A percentile compares a stretch with the other conserved stretches of the same genome.
Conservation (phyloP, 345 rosid genomes). For the Lagerstroemia speciosa region DNA sequence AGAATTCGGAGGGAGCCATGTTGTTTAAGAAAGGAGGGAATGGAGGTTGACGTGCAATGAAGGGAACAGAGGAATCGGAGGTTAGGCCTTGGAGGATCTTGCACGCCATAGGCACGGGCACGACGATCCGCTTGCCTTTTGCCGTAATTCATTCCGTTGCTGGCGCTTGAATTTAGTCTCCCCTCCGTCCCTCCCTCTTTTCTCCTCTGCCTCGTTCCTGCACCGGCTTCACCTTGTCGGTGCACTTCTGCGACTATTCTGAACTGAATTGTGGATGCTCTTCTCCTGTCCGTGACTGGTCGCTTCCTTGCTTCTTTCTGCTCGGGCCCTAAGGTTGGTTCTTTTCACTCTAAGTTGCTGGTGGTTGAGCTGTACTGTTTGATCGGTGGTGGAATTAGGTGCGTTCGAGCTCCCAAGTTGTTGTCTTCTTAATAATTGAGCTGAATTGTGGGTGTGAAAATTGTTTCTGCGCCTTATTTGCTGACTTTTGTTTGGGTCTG, state of each 20-base stretch:
- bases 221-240: conserved; percentile 4
- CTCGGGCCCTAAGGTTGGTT: background rate
- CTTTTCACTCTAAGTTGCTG: background rate
- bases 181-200: conserved; percentile 9
- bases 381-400: conserved; percentile 4
- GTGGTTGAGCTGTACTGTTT: background rate
- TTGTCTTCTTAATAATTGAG: conserved; percentile 5
- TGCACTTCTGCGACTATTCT: background rate
- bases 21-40: conserved; percentile 6
- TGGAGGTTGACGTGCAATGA: conserved; percentile 51
- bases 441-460: background rate
- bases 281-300: background rate
- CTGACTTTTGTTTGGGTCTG: background rate
- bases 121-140: conserved; percentile 38
- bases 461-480: conserved; percentile 4
- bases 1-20: background rate
- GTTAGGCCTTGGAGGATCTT: conserved; percentile 27
- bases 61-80: conserved; percentile 33
- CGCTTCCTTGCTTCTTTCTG: background rate
- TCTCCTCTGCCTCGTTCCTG: conserved; percentile 2
- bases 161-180: conserved; percentile 6
- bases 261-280: background rate
- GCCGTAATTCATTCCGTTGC: conserved; percentile 44
- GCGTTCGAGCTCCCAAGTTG: background rate
- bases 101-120: conserved; percentile 31